Evolutionary conservation across 2,329 filamentous ascomycete genomes (phyloP).

Genomic region (Aspergillus novoparasiticus): DNA sequence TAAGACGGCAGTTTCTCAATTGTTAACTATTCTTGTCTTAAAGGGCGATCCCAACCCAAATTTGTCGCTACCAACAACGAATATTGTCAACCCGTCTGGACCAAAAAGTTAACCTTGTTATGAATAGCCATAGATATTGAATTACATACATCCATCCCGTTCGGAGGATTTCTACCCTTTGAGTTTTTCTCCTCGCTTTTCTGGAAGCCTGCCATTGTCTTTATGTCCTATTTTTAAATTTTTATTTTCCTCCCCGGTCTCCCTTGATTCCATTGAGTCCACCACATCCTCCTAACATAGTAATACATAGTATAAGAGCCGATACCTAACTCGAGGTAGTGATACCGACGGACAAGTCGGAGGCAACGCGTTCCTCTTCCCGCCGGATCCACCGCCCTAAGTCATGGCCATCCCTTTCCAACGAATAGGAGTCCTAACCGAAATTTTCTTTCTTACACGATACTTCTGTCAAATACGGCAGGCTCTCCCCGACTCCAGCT

Average conservation of each 20-base stretch:
- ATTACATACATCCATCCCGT: background rate
- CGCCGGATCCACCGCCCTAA: background rate
- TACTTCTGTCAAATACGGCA: background rate
- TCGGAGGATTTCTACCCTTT: background rate
- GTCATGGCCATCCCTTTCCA: background rate
- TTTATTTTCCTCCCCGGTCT: background rate
- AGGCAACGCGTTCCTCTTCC: background rate
- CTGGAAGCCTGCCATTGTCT: background rate
- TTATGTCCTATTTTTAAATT: background rate
- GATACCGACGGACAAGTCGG: background rate
- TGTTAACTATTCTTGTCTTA: background rate
- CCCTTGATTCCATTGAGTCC: background rate
- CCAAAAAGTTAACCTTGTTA: background rate
- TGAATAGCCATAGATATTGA: background rate
- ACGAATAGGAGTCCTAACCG: conserved; percentile 4
- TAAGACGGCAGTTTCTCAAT: background rate
- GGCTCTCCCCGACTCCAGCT: background rate
- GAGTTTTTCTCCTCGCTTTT: background rate
- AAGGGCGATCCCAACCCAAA: background rate
- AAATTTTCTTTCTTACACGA: background rate
- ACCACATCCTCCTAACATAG: background rate
- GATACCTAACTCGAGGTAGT: background rate
- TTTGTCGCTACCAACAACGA: background rate
- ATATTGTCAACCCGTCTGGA: background rate
- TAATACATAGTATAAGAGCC: background rate